These are phyloP conservation scores for Cyanodermella asteris DNA, from an alignment of 2,329 filamentous ascomycete genomes.

Conservation along the genomic window DNA sequence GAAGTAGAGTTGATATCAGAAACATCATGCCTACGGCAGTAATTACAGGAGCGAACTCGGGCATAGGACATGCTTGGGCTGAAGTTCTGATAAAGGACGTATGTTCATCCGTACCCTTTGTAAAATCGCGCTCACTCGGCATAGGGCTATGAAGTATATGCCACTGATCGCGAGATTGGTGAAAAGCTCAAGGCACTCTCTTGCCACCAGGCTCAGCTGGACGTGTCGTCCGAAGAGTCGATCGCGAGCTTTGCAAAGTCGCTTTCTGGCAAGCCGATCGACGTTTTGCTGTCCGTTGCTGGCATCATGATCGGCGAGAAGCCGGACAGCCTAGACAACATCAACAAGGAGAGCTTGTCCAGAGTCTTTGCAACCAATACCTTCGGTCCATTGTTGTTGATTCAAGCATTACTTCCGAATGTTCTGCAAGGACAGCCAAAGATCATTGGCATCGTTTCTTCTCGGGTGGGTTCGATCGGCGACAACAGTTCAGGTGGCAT, in stretches of 20 bases:
- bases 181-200: conserved; percentile 6
- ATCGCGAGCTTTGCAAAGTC: conserved; percentile 8
- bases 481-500: conserved; percentile 21
- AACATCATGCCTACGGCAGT: conserved; percentile 21
- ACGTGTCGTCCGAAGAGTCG: conserved; percentile 5
- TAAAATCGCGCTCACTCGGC: too few species aligned
- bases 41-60: conserved; percentile 20
- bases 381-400: conserved; percentile 22
- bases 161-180: conserved; percentile 7
- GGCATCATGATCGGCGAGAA: conserved; percentile 4
- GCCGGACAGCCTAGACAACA: conserved; percentile 7
- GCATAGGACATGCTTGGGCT: conserved; percentile 18
- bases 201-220: conserved; percentile 6
- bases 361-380: conserved; percentile 22
- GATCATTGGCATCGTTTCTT: conserved; percentile 19
- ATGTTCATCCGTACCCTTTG: too few species aligned
- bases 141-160: conserved; percentile 10
- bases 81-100: conserved; percentile 9
- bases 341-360: conserved; percentile 4
- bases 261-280: conserved; percentile 6
- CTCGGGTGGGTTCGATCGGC: conserved; percentile 20
- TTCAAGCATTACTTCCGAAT: conserved; percentile 22
- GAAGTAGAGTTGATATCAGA: too few species aligned
- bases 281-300: conserved; percentile 9
- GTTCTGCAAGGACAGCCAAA: conserved; percentile 14